Conservation (phyloP, 345 rosid species). For the Stellera chamaejasme region DNA sequence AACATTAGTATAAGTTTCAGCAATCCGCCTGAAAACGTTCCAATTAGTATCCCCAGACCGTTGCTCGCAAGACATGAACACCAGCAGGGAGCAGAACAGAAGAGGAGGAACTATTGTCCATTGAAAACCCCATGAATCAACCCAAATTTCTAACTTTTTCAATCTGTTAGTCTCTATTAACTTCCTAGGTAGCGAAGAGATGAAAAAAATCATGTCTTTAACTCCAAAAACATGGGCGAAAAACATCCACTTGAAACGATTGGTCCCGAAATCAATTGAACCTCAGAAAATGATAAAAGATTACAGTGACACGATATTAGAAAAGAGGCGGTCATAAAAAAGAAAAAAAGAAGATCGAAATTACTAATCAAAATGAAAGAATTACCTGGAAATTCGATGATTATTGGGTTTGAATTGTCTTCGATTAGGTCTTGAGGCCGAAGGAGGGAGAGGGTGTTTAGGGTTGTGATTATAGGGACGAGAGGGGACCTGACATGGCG, state of each 20-base stretch:
- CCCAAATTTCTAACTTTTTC: background rate
- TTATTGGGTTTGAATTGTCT: constrained; percentile 2
- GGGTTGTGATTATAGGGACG: constrained; percentile 23
- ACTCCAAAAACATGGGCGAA: background rate
- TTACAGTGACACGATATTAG: no score
- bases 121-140: background rate
- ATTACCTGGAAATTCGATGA: constrained; percentile 17
- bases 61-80: no score
- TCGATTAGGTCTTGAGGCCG: constrained; percentile 13
- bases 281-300: background rate
- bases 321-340: no score
- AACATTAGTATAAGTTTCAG: no score
- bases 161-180: background rate
- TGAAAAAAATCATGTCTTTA: constrained; percentile 6
- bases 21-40: no score
- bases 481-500: constrained; percentile 17
- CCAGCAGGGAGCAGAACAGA: no score
- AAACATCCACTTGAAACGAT: background rate
- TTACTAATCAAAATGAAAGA: background rate
- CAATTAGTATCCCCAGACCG: no score
- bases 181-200: constrained; percentile 10
- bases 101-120: background rate
- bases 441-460: constrained; percentile 17
- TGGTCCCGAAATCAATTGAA: background rate
- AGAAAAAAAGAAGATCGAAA: no score